Conservation (phyloP, 495 filamentous ascomycete species). For the Durotheca rogersii region DNA sequence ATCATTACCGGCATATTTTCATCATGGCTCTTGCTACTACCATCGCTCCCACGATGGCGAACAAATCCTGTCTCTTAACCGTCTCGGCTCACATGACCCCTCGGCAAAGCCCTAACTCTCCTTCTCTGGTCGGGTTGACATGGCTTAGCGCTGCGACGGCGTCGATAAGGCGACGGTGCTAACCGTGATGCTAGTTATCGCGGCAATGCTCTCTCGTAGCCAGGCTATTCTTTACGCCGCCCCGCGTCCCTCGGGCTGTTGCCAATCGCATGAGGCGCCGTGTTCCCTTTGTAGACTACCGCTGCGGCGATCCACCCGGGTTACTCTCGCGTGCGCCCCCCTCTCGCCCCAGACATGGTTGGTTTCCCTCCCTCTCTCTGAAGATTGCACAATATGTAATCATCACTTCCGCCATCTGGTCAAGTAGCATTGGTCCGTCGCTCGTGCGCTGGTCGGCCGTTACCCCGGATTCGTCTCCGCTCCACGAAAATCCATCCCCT, state of each 20-base stretch:
- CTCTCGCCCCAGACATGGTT: constrained; percentile 25
- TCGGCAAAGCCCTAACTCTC: not conserved
- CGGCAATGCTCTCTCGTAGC: constrained; percentile 7
- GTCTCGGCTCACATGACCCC: not conserved
- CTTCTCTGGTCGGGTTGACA: not conserved
- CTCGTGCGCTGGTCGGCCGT: constrained; percentile 7
- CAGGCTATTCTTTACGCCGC: not conserved
- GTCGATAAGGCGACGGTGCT: not conserved
- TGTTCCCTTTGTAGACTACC: constrained; percentile 3
- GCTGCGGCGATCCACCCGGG: not conserved
- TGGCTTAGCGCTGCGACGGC: constrained; percentile 1
- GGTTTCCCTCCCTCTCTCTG: too few relatives aligned
- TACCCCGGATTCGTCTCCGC: constrained; percentile 25
- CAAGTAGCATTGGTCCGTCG: constrained; percentile 9
- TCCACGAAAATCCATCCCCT: constrained; percentile 18
- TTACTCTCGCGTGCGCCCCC: too few relatives aligned
- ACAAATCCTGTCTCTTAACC: not conserved
- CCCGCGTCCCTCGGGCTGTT: constrained; percentile 6
- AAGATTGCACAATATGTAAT: constrained; percentile 29
- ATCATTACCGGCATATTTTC: too few relatives aligned
- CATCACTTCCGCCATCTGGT: constrained; percentile 20
- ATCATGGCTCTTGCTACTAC: too few relatives aligned
- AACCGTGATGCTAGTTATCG: not conserved
- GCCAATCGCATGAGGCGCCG: not conserved
- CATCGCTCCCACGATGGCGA: too few relatives aligned